Base-by-base conservation (phyloP, 2,329 filamentous ascomycete species). In the Pseudopithomyces chartarum region DNA sequence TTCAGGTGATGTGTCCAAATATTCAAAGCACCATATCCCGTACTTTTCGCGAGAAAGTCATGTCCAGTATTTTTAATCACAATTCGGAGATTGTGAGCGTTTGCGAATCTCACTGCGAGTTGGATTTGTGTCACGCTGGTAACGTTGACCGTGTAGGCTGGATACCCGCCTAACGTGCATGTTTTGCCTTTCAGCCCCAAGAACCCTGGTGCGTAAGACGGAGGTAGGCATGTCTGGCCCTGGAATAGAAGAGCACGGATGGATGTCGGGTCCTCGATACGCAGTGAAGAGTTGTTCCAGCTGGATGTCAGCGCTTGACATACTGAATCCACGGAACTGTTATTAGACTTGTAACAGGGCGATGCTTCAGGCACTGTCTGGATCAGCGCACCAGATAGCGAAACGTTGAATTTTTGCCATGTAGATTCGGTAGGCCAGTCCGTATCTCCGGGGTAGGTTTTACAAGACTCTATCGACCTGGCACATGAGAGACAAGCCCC, bases 191-290 rank as follows among this genome's bases (percentile, higher is more conserved):
- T 46, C 23, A 3, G 5, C 3, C 15, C 12, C 13, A 36, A 13
- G 11, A 36, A 36, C 15, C 5, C 5, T 10, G 48, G 32, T 1
- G 63, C 54, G 20, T 60, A 51, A 15, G 58, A 47, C 6, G 56
- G 59, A 3, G 65, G 61, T 54, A 67, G 57, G 38, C 69, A 71
- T 11, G 68, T 68, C 22, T 57, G 55, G 22, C 65, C 67, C 38
- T 69, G 60, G 50, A 63, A 71, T 2, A 69, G 52, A 1, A 65
- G 65, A 54, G 57, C 68, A 59, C 68, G 66, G 40, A 68, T 65
- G 0, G 66, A 69, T 0, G 67, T 68, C 6, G 65, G 65, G 15
- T 66, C 57, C 23, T 58, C 49, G 15, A 58, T 42, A 49, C 57
- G 55, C n/a, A 60, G 56, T 3, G 40, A 26, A 6, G 61, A 52